Conservation (phyloP, 371 early-diverging fungal species). For the Rhizomucor miehei region DNA sequence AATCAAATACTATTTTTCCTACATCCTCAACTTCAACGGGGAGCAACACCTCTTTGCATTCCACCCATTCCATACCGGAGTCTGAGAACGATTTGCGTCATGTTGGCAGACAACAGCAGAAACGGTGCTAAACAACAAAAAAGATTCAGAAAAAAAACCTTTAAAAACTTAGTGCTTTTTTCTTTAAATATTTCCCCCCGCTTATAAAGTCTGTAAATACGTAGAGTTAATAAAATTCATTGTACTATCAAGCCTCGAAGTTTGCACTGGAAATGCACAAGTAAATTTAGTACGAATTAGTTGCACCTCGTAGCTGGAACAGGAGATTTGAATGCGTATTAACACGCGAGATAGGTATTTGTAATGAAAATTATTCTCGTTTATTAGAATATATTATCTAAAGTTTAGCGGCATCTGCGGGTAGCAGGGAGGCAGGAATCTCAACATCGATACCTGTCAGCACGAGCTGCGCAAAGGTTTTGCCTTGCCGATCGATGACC, state of each 20-base stretch:
- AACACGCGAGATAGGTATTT: too few species aligned
- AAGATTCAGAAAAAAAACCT: background rate
- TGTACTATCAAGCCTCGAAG: too few species aligned
- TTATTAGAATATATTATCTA: too few species aligned
- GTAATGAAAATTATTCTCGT: too few species aligned
- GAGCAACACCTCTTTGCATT: constrained; percentile 42
- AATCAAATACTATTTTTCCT: constrained; percentile 26
- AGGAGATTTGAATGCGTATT: too few species aligned
- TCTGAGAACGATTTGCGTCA: constrained; percentile 12
- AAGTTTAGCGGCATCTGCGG: constrained; percentile 32
- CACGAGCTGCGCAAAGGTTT: constrained; percentile 71
- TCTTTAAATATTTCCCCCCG: constrained; percentile 4
- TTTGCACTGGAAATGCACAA: too few species aligned
- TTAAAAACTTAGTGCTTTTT: background rate
- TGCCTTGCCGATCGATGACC: constrained; percentile 71
- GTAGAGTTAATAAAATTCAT: constrained; percentile 3
- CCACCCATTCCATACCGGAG: constrained; percentile 30
- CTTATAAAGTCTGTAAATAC: constrained; percentile 7
- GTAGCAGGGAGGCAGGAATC: constrained; percentile 50
- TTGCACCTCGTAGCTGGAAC: too few species aligned
- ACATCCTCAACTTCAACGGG: constrained; percentile 42
- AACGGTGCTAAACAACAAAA: constrained; percentile 3
- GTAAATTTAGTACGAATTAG: too few species aligned
- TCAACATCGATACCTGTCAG: constrained; percentile 56
- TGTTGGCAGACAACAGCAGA: constrained; percentile 10